phyloP scores from a whole-genome alignment of 2,329 filamentous ascomycete species.

The Ophiocordyceps camponoti-leonardi region DNA sequence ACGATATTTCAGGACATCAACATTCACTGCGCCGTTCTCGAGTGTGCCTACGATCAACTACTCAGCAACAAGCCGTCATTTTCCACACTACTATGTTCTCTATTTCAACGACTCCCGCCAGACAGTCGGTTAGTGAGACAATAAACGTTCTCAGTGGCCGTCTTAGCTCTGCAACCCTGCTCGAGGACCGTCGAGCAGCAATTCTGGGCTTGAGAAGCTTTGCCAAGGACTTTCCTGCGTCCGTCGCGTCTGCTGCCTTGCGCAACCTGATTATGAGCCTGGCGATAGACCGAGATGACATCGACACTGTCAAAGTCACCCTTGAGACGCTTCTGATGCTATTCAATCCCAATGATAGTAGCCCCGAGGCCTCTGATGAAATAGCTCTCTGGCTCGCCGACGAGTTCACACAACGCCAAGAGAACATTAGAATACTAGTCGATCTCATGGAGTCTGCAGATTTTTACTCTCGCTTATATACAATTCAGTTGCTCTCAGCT shows the following conservation, averaged over 20 bases:
- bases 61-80: too few species aligned
- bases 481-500: slow-evolving; percentile 72
- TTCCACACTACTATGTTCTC: slow-evolving; percentile 47
- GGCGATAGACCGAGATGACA: slow-evolving; percentile 77
- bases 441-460: slow-evolving; percentile 76
- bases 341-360: slow-evolving; percentile 55
- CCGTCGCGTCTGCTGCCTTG: slow-evolving; percentile 84
- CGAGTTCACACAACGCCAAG: slow-evolving; percentile 93
- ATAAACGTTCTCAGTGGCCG: slow-evolving; percentile 81
- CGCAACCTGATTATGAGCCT: slow-evolving; percentile 74
- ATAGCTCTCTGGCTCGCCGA: slow-evolving; percentile 92
- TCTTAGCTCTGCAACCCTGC: slow-evolving; percentile 71
- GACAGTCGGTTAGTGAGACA: slow-evolving; percentile 90
- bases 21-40: too few species aligned
- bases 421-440: slow-evolving; percentile 83
- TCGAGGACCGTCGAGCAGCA: slow-evolving; percentile 86
- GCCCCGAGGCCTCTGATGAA: slow-evolving; percentile 87
- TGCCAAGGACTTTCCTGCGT: slow-evolving; percentile 89
- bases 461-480: slow-evolving; percentile 84
- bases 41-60: too few species aligned
- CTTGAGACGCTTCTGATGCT: slow-evolving; percentile 92
- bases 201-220: slow-evolving; percentile 90
- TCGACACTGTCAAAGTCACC: slow-evolving; percentile 89
- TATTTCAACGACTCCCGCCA: slow-evolving; percentile 60
- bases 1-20: too few species aligned